phyloP scores from a whole-genome alignment of 2,329 filamentous ascomycete genomes.

The Clarireedia sp. region DNA sequence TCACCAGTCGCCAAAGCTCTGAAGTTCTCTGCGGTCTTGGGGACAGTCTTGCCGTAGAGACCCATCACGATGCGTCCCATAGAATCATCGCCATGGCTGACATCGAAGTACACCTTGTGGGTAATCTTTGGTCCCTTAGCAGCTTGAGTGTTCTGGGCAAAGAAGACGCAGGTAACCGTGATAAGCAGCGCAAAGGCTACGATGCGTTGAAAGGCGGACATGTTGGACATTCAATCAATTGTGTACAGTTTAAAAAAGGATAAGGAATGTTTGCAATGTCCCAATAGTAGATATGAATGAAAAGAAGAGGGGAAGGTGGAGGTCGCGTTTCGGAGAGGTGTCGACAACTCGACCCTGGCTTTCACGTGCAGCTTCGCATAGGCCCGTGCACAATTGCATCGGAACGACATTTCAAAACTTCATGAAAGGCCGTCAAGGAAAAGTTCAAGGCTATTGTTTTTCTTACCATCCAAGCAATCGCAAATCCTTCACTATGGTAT shows the following conservation, averaged over 20 bases:
- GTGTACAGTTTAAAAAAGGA: constrained; percentile 9
- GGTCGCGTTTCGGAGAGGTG: constrained; percentile 26
- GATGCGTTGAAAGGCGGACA: constrained; percentile 68
- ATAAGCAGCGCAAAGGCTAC: constrained; percentile 68
- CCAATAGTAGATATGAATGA: not conserved
- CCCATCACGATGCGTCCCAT: constrained; percentile 72
- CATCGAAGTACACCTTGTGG: constrained; percentile 87
- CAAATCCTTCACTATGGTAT: constrained; percentile 21
- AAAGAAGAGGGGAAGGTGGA: not conserved
- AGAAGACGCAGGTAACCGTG: constrained; percentile 65
- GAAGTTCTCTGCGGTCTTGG: constrained; percentile 68
- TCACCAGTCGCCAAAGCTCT: constrained; percentile 75
- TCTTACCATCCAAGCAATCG: not conserved
- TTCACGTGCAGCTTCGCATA: constrained; percentile 17
- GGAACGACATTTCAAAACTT: constrained; percentile 10
- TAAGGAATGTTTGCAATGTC: not conserved
- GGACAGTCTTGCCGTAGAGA: constrained; percentile 81
- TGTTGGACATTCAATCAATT: constrained; percentile 37
- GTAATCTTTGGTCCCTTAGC: constrained; percentile 91
- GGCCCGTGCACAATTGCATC: constrained; percentile 12
- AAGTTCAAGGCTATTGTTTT: constrained; percentile 1
- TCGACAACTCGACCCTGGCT: constrained; percentile 18
- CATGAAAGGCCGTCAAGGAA: not conserved
- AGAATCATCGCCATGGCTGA: constrained; percentile 65
- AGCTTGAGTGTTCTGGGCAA: constrained; percentile 66